These are phyloP conservation scores for Cairneyella variabilis DNA, from an alignment of 495 filamentous ascomycete species.

Conservation along the genomic window DNA sequence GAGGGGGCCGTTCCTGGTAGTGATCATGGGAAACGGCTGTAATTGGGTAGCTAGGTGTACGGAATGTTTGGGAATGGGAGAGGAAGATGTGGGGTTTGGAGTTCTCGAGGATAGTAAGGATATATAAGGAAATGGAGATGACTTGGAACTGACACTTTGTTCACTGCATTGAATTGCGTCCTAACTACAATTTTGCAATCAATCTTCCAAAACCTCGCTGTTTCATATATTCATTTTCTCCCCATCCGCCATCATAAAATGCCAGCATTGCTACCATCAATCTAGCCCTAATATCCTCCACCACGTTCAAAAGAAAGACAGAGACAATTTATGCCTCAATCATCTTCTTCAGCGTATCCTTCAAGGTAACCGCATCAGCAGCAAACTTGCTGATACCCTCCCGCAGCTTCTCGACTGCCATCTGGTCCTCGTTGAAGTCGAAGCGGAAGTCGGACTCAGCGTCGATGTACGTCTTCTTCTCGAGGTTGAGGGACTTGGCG, in stretches of 20 bases:
- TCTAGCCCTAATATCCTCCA: neutral
- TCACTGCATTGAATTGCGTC: neutral
- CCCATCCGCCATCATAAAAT: no score
- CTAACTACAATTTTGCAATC: neutral
- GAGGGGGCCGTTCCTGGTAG: conserved; percentile 14
- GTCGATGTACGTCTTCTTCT: conserved; percentile 87
- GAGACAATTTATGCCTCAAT: conserved; percentile 37
- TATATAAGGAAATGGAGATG: neutral
- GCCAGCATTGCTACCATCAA: neutral
- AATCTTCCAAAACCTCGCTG: neutral
- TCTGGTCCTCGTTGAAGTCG: conserved; percentile 98
- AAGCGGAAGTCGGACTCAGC: conserved; percentile 92
- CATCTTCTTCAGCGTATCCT: conserved; percentile 86
- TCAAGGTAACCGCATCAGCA: conserved; percentile 89
- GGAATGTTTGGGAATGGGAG: conserved; percentile 10
- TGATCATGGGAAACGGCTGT: neutral
- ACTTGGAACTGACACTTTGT: no score
- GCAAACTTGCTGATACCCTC: conserved; percentile 99
- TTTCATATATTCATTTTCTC: neutral
- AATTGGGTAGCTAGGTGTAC: no score
- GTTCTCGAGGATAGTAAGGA: neutral
- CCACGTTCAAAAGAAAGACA: neutral
- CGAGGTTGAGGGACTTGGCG: conserved; percentile 66
- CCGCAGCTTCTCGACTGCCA: conserved; percentile 97
- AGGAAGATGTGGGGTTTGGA: neutral